phyloP scores from a whole-genome alignment of 495 filamentous ascomycete species.

The Neurospora intermedia region DNA sequence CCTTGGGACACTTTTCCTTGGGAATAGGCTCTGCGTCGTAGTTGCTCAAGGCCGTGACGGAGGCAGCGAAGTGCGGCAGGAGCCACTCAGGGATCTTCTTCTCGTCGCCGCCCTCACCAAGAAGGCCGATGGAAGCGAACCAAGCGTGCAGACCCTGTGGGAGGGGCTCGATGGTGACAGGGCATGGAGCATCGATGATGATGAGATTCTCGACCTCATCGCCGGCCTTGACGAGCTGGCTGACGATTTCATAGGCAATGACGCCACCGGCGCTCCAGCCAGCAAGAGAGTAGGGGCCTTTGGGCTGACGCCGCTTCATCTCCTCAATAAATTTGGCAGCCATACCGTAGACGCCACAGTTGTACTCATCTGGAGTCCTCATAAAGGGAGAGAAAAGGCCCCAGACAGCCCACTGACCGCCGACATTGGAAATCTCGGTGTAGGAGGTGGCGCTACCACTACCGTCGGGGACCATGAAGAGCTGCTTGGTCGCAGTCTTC shows the following conservation, averaged over 20 bases:
- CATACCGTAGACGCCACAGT: constrained; percentile 45
- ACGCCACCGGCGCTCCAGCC: constrained; percentile 88
- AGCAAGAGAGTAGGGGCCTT: constrained; percentile 56
- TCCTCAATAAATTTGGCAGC: constrained; percentile 47
- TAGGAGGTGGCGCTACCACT: constrained; percentile 60
- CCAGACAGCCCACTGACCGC: constrained; percentile 44
- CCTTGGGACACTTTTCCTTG: constrained; percentile 47
- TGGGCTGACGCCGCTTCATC: constrained; percentile 51
- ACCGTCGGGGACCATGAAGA: constrained; percentile 71
- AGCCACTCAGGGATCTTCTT: constrained; percentile 66
- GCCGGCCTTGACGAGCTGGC: constrained; percentile 55
- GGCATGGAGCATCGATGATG: constrained; percentile 76
- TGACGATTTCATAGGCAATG: constrained; percentile 73
- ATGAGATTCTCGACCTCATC: constrained; percentile 65
- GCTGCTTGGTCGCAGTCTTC: constrained; percentile 45
- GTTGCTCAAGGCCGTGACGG: constrained; percentile 61
- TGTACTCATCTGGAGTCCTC: constrained; percentile 44
- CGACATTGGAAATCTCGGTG: constrained; percentile 39
- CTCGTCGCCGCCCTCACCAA: constrained; percentile 47
- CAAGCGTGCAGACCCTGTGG: constrained; percentile 66
- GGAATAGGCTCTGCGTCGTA: constrained; percentile 52
- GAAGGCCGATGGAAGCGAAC: constrained; percentile 70
- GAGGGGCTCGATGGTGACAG: constrained; percentile 64
- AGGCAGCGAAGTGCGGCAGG: constrained; percentile 71
- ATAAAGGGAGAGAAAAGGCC: constrained; percentile 58